phyloP scores from a whole-genome alignment of 164 flowering plant species.

The Vitis riparia region DNA sequence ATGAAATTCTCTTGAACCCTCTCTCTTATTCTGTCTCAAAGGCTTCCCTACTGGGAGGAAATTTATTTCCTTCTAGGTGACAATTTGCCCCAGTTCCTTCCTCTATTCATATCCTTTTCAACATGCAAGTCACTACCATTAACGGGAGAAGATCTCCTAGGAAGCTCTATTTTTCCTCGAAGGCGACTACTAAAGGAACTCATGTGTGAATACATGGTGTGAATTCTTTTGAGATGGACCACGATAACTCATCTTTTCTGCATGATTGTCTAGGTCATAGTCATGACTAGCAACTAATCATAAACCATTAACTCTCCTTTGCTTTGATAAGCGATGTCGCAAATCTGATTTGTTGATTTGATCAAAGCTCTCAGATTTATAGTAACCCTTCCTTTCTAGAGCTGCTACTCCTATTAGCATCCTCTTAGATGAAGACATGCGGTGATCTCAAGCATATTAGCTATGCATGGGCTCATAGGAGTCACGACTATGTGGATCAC shows the following conservation, averaged over 20 bases:
- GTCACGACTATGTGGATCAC: conserved; percentile 45
- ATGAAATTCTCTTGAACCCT: conserved; percentile 34
- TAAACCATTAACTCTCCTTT: conserved; percentile 61
- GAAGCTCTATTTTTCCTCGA: conserved; percentile 63
- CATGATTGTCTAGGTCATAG: conserved; percentile 29
- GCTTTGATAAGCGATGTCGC: conserved; percentile 62
- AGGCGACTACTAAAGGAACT: conserved; percentile 57
- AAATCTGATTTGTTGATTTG: conserved; percentile 48
- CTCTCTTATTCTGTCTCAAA: conserved; percentile 46
- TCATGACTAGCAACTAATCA: conserved; percentile 57
- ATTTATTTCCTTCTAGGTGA: conserved; percentile 42
- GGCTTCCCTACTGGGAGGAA: conserved; percentile 42
- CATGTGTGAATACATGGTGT: conserved; percentile 26
- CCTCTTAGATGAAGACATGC: conserved; percentile 31
- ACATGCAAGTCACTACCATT: conserved; percentile 20
- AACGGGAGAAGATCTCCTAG: conserved; percentile 41
- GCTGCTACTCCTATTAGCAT: conserved; percentile 19
- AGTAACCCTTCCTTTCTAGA: conserved; percentile 45
- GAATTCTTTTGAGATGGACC: conserved; percentile 41
- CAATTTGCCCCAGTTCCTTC: conserved; percentile 38
- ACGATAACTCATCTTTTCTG: conserved; percentile 36
- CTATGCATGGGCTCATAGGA: conserved; percentile 46
- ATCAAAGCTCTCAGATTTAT: conserved; percentile 47
- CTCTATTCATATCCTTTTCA: conserved; percentile 49
- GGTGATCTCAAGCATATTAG: conserved; percentile 51